Base-by-base conservation (phyloP, 768 basidiomycete genomes). In the Lactarius akahatsu region DNA sequence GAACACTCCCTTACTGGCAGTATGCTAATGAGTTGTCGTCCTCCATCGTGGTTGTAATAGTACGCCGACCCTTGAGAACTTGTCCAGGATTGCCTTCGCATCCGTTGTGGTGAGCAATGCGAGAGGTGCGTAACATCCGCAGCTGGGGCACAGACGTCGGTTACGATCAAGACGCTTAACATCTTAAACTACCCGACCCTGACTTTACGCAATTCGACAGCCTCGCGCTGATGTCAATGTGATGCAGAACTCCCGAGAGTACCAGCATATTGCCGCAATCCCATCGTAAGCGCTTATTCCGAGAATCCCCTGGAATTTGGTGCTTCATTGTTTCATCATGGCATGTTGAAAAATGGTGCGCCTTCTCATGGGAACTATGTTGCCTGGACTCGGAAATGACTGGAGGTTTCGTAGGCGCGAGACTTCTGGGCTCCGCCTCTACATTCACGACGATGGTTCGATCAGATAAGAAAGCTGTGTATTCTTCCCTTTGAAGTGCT, bases 51-150 rank as follows among this genome's bases (percentile, higher is more conserved):
- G 18, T 43, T 11, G 20, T 59, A 11, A 50, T 59, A n/a, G 50
- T 60, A 26, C 34, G 34, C 30, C 32, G 43, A 36, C 20, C 18
- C 34, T 59, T 32, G 58, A 32, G 57, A 34, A 45, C 43, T 41
- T 38, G 66, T 59, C 66, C 66, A 67, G 58, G 66, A 55, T 8
- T 67, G n/a, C 58, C 66, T 63, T 41, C 66, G 62, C 66, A 67
- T 67, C 61, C 61, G 61, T 62, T 43, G 50, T 43, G 52, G 61
- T 34, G 40, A 20, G 40, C 30, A 38, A 32, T 57, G 15, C 28
- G 38, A 28, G 23, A 56, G 52, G 45, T 56, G 52, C 20, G 57
- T 50, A 45, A 55, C 61, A 26, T 57, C 61, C 34, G 56, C 18
- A 20, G 15, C 57, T 32, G 61, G 66, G 66, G 56, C 56, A 52